Conservation (phyloP, 1,139 yeast species). For the Pichia sp. region DNA sequence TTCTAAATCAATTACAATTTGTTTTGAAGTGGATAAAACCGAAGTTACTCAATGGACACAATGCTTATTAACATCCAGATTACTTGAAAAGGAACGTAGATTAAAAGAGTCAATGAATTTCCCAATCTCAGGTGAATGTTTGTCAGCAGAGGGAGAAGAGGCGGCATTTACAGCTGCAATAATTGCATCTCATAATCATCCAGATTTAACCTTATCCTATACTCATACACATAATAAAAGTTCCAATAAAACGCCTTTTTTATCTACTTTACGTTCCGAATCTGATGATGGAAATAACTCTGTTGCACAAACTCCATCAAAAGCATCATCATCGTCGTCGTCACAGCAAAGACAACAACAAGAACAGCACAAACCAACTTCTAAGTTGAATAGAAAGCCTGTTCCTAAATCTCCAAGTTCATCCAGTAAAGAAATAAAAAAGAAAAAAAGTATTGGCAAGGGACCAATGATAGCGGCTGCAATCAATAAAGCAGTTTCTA, state of each 20-base stretch:
- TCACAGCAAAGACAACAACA: no score
- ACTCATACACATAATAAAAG: neutral
- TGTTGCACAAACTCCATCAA: no score
- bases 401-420: neutral
- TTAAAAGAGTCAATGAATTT: slow-evolving; percentile 26
- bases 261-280: no score
- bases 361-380: no score
- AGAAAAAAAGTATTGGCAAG: slow-evolving; percentile 11
- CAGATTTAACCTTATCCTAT: neutral
- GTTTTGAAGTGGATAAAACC: slow-evolving; percentile 50
- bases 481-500: slow-evolving; percentile 25
- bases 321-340: neutral
- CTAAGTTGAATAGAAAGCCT: neutral
- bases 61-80: slow-evolving; percentile 43
- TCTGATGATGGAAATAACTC: no score
- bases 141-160: slow-evolving; percentile 4
- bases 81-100: slow-evolving; percentile 41
- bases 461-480: slow-evolving; percentile 30
- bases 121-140: slow-evolving; percentile 28
- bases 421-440: neutral
- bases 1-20: slow-evolving; percentile 41
- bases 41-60: slow-evolving; percentile 55
- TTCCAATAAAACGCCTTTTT: no score
- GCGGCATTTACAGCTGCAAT: slow-evolving; percentile 29
- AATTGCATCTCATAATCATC: slow-evolving; percentile 19